Evolutionary conservation across 1,139 yeast species (phyloP).

Genomic region (Pichia sp.): DNA sequence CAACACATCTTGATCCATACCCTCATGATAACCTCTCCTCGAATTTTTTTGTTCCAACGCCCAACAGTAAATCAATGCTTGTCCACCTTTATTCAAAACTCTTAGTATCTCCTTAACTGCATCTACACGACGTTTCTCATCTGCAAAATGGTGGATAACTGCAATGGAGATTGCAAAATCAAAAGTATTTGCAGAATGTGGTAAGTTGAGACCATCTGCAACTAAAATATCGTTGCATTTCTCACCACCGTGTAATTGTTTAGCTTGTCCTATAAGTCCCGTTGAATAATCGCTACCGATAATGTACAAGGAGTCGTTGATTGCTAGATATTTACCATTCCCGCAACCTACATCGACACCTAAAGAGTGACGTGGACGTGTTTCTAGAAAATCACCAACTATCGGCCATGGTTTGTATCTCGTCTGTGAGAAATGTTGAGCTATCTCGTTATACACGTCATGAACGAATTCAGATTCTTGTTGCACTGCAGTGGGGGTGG

Average conservation of each 20-base stretch:
- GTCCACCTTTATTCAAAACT: constrained; percentile 53
- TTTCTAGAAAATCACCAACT: constrained; percentile 60
- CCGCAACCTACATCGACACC: constrained; percentile 90
- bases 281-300: constrained; percentile 82
- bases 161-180: constrained; percentile 96
- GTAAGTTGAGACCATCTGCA: constrained; percentile 71
- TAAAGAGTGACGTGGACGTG: constrained; percentile 30
- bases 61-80: constrained; percentile 86
- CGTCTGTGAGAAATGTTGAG: constrained; percentile 86
- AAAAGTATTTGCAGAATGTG: constrained; percentile 52
- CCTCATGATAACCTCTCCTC: constrained; percentile 80
- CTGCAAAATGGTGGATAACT: constrained; percentile 93
- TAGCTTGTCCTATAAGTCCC: constrained; percentile 71
- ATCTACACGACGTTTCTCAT: constrained; percentile 63
- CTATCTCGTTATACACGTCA: constrained; percentile 84
- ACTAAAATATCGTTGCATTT: constrained; percentile 45
- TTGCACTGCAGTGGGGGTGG: constrained; percentile 32
- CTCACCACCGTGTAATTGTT: constrained; percentile 33
- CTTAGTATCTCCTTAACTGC: constrained; percentile 67
- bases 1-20: constrained; percentile 86
- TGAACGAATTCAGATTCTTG: constrained; percentile 82
- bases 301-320: constrained; percentile 60
- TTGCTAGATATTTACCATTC: constrained; percentile 80
- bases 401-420: constrained; percentile 98
- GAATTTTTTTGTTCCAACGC: constrained; percentile 88